Evolutionary conservation across 345 rosid species (phyloP).

Genomic region (Acer saccharum): DNA sequence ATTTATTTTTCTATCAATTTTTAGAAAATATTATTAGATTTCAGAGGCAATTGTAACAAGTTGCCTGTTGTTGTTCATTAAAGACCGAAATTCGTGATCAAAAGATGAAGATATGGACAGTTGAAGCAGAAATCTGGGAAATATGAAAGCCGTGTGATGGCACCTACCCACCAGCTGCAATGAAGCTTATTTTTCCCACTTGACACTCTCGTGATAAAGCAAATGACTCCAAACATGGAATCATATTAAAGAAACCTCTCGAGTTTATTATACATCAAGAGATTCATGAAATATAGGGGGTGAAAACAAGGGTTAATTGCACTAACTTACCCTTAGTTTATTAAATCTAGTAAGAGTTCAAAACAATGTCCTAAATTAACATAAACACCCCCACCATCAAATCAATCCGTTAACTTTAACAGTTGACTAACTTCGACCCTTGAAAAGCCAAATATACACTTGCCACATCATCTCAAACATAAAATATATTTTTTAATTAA

Average conservation of each 20-base stretch:
- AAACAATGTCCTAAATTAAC: too few species aligned
- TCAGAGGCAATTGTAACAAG: not conserved
- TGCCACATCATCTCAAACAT: too few species aligned
- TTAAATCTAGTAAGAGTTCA: too few species aligned
- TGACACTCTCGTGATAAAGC: not conserved
- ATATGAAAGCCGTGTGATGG: constrained; percentile 5
- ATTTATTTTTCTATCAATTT: too few species aligned
- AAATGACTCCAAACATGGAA: not conserved
- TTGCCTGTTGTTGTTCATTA: not conserved
- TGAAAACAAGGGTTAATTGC: too few species aligned
- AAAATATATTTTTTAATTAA: too few species aligned
- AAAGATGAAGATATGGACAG: not conserved
- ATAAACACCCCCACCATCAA: too few species aligned
- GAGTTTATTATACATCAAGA: not conserved
- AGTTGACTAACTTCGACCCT: too few species aligned
- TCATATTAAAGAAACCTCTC: not conserved
- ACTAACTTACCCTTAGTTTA: too few species aligned
- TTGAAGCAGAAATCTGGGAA: not conserved
- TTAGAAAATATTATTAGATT: too few species aligned
- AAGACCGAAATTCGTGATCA: not conserved
- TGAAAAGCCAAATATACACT: too few species aligned
- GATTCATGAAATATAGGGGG: not conserved
- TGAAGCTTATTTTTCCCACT: not conserved
- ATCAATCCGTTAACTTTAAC: too few species aligned
- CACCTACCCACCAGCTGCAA: not conserved